Conservation (phyloP, 805 yeast species). For the Pichia californica region DNA sequence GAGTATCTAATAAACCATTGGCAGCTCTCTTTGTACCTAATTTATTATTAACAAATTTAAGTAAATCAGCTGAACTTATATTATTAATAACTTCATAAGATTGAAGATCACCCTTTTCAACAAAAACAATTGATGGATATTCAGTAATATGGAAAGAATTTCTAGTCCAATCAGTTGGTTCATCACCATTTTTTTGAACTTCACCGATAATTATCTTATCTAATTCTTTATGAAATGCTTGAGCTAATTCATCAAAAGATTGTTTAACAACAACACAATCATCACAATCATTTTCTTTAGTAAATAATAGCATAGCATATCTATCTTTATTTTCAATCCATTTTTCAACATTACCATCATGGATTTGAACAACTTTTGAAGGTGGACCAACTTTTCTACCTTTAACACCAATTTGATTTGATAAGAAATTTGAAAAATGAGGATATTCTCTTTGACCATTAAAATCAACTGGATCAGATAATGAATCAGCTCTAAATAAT, state of each 20-base stretch:
- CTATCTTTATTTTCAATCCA: constrained; percentile 31
- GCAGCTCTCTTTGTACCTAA: constrained; percentile 35
- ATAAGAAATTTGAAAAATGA: constrained; percentile 45
- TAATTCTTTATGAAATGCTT: constrained; percentile 36
- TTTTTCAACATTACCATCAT: constrained; percentile 26
- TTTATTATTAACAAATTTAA: constrained; percentile 42
- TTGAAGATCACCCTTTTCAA: constrained; percentile 35
- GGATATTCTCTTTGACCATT: constrained; percentile 48
- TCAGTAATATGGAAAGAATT: constrained; percentile 36
- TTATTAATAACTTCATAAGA: constrained; percentile 33
- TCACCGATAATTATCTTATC: constrained; percentile 37
- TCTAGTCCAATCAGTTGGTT: constrained; percentile 37
- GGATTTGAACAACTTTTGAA: constrained; percentile 21
- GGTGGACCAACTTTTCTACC: constrained; percentile 12
- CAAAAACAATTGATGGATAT: constrained; percentile 51
- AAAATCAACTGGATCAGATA: constrained; percentile 45
- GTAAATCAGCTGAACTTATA: constrained; percentile 41
- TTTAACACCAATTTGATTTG: constrained; percentile 29
- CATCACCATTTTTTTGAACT: constrained; percentile 41
- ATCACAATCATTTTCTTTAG: constrained; percentile 35
- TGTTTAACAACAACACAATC: constrained; percentile 51
- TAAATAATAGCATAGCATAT: constrained; percentile 45
- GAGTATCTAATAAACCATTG: constrained; percentile 33
- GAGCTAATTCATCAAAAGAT: constrained; percentile 42
- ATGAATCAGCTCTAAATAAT: constrained; percentile 45